Conservation (phyloP, 208 protist genomes). For the Crithidia brevicula region DNA sequence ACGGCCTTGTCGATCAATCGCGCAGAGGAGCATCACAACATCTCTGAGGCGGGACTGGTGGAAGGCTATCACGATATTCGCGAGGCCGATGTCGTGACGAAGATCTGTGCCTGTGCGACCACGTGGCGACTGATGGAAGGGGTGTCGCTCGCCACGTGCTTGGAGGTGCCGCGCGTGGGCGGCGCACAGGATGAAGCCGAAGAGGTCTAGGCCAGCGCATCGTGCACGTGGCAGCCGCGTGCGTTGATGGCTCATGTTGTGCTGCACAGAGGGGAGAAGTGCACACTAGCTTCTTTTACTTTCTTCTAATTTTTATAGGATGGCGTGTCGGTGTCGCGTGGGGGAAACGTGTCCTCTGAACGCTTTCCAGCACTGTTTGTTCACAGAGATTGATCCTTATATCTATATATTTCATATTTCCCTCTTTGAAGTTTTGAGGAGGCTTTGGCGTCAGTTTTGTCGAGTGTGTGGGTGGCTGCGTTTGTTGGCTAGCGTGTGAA, state of each 20-base stretch:
- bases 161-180: constrained; percentile 65
- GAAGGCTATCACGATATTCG: constrained; percentile 94
- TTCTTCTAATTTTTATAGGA: background rate
- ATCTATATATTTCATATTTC: too few relatives aligned
- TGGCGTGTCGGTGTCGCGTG: too few relatives aligned
- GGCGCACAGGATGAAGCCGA: constrained; percentile 43
- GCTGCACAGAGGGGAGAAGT: too few relatives aligned
- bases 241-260: too few relatives aligned
- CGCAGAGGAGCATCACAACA: constrained; percentile 89
- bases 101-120: constrained; percentile 84
- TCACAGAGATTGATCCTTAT: too few relatives aligned
- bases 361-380: too few relatives aligned
- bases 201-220: constrained; percentile 16
- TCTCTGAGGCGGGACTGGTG: constrained; percentile 62
- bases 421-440: too few relatives aligned
- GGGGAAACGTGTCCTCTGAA: too few relatives aligned
- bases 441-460: too few relatives aligned
- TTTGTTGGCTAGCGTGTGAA: too few relatives aligned
- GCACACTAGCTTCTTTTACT: too few relatives aligned
- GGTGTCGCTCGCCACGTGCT: constrained; percentile 75
- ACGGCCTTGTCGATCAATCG: constrained; percentile 84
- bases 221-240: background rate
- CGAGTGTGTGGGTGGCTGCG: too few relatives aligned
- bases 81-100: constrained; percentile 85
- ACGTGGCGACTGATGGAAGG: constrained; percentile 84